phyloP scores from a whole-genome alignment of 805 yeast species.

The Brettanomyces custersianus region DNA sequence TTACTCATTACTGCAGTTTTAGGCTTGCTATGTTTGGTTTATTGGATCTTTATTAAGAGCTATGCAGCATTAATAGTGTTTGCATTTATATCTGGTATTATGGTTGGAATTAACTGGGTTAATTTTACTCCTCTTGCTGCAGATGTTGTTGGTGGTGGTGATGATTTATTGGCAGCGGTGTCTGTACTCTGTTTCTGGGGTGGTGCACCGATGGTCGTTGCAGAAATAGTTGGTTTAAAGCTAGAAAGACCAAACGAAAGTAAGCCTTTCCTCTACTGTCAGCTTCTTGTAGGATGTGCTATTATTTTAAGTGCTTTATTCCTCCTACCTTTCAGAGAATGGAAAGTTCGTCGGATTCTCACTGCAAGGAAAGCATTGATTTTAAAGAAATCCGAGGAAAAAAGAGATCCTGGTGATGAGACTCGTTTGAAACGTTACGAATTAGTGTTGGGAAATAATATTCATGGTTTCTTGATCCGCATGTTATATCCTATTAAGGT shows the following conservation, averaged over 20 bases:
- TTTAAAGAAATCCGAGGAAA: slow-evolving; percentile 1
- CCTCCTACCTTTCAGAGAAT: slow-evolving; percentile 42
- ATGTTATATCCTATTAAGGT: slow-evolving; percentile 23
- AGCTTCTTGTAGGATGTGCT: slow-evolving; percentile 43
- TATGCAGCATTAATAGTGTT: slow-evolving; percentile 35
- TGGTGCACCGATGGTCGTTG: slow-evolving; percentile 24
- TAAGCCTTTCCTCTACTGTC: slow-evolving; percentile 48
- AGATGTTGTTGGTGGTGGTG: slow-evolving; percentile 25
- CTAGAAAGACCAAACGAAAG: slow-evolving; percentile 14
- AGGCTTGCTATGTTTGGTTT: slow-evolving; percentile 31
- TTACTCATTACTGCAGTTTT: slow-evolving; percentile 26
- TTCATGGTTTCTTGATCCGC: slow-evolving; percentile 11
- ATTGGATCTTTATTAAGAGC: slow-evolving; percentile 40
- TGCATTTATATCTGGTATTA: slow-evolving; percentile 33
- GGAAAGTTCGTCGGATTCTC: slow-evolving; percentile 36
- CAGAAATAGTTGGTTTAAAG: slow-evolving; percentile 25
- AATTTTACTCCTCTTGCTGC: slow-evolving; percentile 28
- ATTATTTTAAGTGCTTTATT: slow-evolving; percentile 34
- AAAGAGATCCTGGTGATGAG: neutral
- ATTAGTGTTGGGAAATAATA: slow-evolving; percentile 5
- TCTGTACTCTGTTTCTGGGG: slow-evolving; percentile 19
- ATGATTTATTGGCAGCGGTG: slow-evolving; percentile 21
- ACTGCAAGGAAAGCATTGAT: slow-evolving; percentile 11
- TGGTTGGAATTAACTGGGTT: slow-evolving; percentile 38
- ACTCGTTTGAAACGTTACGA: slow-evolving; percentile 7